Evolutionary conservation across 2,329 filamentous ascomycete species (phyloP).

Genomic region (Davidsoniella eucalypti): DNA sequence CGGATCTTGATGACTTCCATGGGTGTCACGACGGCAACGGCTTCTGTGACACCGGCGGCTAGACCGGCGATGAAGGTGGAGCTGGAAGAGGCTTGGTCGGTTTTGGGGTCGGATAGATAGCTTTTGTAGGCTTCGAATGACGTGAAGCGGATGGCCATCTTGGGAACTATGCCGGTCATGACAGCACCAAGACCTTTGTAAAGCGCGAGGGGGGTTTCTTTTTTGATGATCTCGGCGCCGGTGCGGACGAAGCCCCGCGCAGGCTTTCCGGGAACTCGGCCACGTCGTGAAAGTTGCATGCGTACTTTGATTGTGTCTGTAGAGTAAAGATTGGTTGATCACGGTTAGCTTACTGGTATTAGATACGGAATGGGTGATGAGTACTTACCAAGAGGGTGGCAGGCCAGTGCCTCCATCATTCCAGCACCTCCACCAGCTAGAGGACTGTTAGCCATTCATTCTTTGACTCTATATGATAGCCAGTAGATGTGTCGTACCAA

Average conservation of each 20-base stretch:
- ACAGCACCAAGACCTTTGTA: conserved; percentile 99
- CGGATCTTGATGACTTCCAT: conserved; percentile 99
- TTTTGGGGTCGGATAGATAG: conserved; percentile 47
- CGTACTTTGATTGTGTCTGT: conserved; percentile 94
- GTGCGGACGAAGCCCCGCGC: conserved; percentile 78
- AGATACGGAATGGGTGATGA: conserved; percentile 16
- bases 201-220: conserved; percentile 79
- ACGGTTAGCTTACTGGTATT: conserved; percentile 11
- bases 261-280: conserved; percentile 65
- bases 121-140: conserved; percentile 95
- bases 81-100: conserved; percentile 50
- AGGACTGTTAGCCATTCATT: conserved; percentile 30
- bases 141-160: conserved; percentile 98
- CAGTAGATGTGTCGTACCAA: conserved; percentile 39
- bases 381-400: conserved; percentile 68
- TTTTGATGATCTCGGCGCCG: conserved; percentile 68
- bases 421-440: conserved; percentile 87
- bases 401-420: conserved; percentile 97
- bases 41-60: conserved; percentile 85
- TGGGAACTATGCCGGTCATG: conserved; percentile 87
- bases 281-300: conserved; percentile 91
- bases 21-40: conserved; percentile 86
- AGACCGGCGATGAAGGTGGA: conserved; percentile 66
- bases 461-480: conserved; percentile 1
- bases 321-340: not conserved